A percentile compares a stretch with the other conserved stretches of the same genome.
Evolutionary conservation across 129 eudicot genomes (phyloP).

Genomic region (Saussurea involucrata): DNA sequence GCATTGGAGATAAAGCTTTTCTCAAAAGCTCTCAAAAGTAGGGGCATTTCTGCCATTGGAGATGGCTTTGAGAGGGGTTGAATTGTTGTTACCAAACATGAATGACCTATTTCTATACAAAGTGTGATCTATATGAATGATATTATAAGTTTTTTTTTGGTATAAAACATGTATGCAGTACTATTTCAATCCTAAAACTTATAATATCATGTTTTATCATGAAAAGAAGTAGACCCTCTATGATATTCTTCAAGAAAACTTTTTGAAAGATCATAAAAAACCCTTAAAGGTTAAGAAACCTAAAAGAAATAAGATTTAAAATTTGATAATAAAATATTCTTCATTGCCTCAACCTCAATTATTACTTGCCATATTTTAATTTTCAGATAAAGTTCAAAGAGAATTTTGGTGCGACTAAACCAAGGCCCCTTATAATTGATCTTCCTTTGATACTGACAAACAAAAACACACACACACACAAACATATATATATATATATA

Average conservation of each 20-base stretch:
- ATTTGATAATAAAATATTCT: constrained; percentile 21
- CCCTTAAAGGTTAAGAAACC: constrained; percentile 35
- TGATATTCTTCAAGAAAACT: constrained; percentile 10
- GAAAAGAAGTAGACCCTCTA: constrained; percentile 15
- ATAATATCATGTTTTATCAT: too few relatives aligned
- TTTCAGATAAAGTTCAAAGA: constrained; percentile 1
- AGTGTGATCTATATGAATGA: neutral
- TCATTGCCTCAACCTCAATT: constrained; percentile 17
- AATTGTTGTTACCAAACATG: neutral
- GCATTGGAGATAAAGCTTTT: neutral
- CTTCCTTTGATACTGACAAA: too few relatives aligned
- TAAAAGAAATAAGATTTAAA: constrained; percentile 5
- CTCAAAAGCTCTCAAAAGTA: neutral
- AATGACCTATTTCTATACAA: neutral
- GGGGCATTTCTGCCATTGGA: neutral
- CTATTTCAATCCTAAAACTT: neutral
- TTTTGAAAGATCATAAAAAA: constrained; percentile 23
- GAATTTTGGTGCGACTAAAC: constrained; percentile 25
- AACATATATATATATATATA: too few relatives aligned
- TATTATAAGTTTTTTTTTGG: neutral
- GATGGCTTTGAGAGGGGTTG: neutral
- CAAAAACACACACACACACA: too few relatives aligned
- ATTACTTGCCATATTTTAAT: constrained; percentile 2
- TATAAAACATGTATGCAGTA: neutral
- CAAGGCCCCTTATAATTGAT: neutral